Evolutionary conservation across 768 basidiomycete species (phyloP), one percentile per base, ranked within the genome.

Genomic region (Phaeotremella skinneri): DNA sequence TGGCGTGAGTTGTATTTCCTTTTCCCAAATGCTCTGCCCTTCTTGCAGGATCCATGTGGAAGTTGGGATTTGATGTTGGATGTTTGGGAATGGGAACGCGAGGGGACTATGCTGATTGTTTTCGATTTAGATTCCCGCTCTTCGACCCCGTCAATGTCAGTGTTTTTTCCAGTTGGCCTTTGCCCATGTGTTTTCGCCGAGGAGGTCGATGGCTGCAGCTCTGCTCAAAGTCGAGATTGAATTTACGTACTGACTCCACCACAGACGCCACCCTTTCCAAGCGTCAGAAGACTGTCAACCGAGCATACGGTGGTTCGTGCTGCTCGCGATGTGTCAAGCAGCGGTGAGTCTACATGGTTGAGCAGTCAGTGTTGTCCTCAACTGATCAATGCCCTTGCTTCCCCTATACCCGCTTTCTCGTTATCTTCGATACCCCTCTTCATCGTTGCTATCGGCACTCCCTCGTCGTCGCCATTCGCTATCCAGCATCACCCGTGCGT

Each of bases 281-380:
- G 82, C 88, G 92, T 73, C 85, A 90, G 81, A 99, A 98, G 86
- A 91, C 90, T 50, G 94, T 99, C 62, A 86, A 85, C 74, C 82
- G 96, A 66, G 91, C 96, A 66, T 99, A 99, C 77, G 96, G 94
- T 79, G 94, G 94, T 65, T 98, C 93, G 73, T 84, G 92, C 77
- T 99, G 96, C 79, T 91, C 92, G 55, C 85, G 85, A 72, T 99
- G 96, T 77, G 92, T 96, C 55, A 92, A 90, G 81, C 88, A 89
- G 63, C 87, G 92, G 93, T 94, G 73, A 56, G 85, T 82, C 2
- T 6, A 4, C 14, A 7, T 52, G 17, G 17, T 16, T 39, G 9
- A 11, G 9, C 27, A 21, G 30, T 26, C 14, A 14, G 26, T 30
- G 13, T 16, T 52, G 45, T 29, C 3, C 29, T 37, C 16, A 39